A percentile compares a stretch with the other conserved stretches of the same genome.
Conservation (phyloP, 495 filamentous ascomycete genomes). For the Penicillium salamii region DNA sequence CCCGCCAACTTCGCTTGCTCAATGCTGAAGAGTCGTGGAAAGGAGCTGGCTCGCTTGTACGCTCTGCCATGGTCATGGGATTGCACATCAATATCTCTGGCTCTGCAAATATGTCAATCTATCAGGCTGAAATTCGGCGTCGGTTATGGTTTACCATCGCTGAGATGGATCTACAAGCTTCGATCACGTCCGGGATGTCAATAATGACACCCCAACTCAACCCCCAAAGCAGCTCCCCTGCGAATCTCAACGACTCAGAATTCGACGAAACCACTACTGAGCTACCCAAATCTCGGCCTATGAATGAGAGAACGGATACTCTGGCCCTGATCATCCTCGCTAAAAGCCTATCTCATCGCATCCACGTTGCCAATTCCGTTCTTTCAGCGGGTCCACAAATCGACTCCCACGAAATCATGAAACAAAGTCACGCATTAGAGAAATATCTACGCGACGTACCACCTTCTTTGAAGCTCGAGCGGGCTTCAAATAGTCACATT, state of each 20-base stretch:
- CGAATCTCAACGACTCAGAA: constrained; percentile 41
- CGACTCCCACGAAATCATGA: constrained; percentile 8
- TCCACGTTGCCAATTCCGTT: constrained; percentile 12
- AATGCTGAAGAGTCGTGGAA: constrained; percentile 51
- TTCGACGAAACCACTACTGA: constrained; percentile 34
- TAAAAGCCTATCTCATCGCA: constrained; percentile 15
- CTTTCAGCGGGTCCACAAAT: constrained; percentile 4
- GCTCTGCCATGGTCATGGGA: constrained; percentile 58
- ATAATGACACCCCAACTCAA: constrained; percentile 29
- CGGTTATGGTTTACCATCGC: constrained; percentile 46
- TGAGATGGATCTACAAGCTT: constrained; percentile 41
- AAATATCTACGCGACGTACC: constrained; percentile 11
- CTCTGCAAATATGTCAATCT: constrained; percentile 21
- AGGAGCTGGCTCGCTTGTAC: constrained; percentile 50
- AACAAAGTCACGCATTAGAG: constrained; percentile 13
- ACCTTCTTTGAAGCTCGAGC: constrained; percentile 3
- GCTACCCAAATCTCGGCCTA: constrained; percentile 30
- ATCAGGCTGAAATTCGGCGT: constrained; percentile 34
- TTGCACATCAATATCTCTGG: constrained; percentile 53
- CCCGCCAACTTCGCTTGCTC: constrained; percentile 43
- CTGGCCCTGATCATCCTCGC: constrained; percentile 16
- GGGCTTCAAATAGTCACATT: neutral
- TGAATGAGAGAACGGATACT: constrained; percentile 22
- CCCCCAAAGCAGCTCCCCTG: constrained; percentile 18
- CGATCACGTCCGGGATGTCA: constrained; percentile 38